These are phyloP conservation scores for Leptographium wingfieldii DNA, from an alignment of 2,329 filamentous ascomycete genomes.

Conservation along the genomic window DNA sequence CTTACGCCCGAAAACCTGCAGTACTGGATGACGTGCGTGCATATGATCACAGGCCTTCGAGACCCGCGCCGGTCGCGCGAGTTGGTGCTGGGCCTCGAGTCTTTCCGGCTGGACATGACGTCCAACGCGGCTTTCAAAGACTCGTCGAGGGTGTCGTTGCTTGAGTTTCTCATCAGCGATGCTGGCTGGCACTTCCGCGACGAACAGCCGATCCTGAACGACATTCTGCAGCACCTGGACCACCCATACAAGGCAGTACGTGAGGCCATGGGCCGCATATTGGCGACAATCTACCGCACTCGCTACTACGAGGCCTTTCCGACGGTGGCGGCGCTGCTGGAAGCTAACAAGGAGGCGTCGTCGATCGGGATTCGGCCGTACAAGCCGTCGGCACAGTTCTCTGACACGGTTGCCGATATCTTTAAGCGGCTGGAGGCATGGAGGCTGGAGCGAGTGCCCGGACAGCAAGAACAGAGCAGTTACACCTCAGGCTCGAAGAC, in stretches of 20 bases:
- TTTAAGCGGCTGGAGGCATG: conserved; percentile 75
- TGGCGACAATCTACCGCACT: conserved; percentile 80
- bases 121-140: conserved; percentile 99
- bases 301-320: conserved; percentile 90
- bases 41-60: conserved; percentile 75
- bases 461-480: conserved; percentile 82
- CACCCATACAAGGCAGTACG: conserved; percentile 97
- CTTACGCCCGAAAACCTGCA: conserved; percentile 86
- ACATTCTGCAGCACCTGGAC: conserved; percentile 85
- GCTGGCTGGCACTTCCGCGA: conserved; percentile 93
- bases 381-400: conserved; percentile 61
- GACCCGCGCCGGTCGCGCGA: conserved; percentile 83
- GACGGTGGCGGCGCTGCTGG: conserved; percentile 61
- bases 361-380: conserved; percentile 81
- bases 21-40: conserved; percentile 92
- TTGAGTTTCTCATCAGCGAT: conserved; percentile 79
- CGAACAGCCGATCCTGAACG: conserved; percentile 73
- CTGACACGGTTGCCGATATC: conserved; percentile 56
- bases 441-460: conserved; percentile 71
- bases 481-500: conserved; percentile 97
- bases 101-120: conserved; percentile 82
- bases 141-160: conserved; percentile 83
- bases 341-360: conserved; percentile 65
- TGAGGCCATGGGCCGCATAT: conserved; percentile 82
- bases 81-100: conserved; percentile 67